Evolutionary conservation across 2,329 filamentous ascomycete genomes (phyloP), one percentile per base, ranked within the genome.

Genomic region (Arthrocladium fulminans): DNA sequence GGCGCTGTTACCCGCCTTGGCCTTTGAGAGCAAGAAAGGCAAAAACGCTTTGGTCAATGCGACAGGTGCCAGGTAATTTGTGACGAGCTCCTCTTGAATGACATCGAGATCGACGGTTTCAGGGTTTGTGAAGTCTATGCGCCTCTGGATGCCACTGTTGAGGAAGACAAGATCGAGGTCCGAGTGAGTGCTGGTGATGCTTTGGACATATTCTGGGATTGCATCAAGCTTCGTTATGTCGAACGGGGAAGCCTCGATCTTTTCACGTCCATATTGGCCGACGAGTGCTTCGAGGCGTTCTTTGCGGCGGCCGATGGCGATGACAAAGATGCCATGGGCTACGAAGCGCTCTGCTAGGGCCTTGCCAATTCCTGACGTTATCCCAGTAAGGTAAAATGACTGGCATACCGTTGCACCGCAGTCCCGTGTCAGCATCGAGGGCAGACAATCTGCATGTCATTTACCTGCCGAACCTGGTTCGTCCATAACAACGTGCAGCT

Each of bases 111-210:
- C 68, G 39, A 77, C 64, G 2, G 61, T 68, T 3, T 70, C 65
- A 1, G 73, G 72, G 38, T 73, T 66, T 19, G 67, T 64, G 55
- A 75, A 75, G 57, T 76, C 66, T 51, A 74, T 67, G 8, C 63
- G 63, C 7, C 73, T 65, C 58, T 77, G 74, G 25, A 76, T 71
- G n/a, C 74, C 74, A 1, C 72, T 69, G 60, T 77, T 76, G 42
- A 77, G 58, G 49, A 77, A 65, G n/a, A 76, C 60, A 49, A 68
- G 71, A 56, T 76, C 74, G 2, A 77, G 60, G 51, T 76, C 73
- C 0, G 73, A 67, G 51, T 77, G 70, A 46, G 66, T 64, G 24
- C 58, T 59, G 17, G 65, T 70, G 30, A 65, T 50, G 39, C 60
- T 59, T 1, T 54, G 59, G 2, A 64, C 69, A 50, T 74, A 74